phyloP scores from a whole-genome alignment of 805 yeast genomes.

The Myxozyma vanderwaltii region DNA sequence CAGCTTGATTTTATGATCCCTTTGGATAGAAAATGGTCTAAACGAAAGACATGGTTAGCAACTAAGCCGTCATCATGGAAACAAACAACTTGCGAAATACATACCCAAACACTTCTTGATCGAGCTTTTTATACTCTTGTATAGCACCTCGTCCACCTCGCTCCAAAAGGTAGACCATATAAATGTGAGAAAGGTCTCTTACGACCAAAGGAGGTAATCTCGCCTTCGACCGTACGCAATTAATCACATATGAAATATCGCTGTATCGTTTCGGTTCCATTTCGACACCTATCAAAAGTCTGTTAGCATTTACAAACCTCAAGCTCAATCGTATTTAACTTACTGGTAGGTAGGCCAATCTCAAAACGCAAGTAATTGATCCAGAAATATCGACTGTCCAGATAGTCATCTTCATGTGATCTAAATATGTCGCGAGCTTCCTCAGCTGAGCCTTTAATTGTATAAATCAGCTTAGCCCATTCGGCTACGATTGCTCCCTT shows the following conservation, averaged over 20 bases:
- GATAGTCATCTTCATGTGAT: slow-evolving; percentile 28
- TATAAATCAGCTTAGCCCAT: slow-evolving; percentile 34
- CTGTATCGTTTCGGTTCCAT: slow-evolving; percentile 14
- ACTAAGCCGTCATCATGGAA: background rate
- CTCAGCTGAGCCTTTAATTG: slow-evolving; percentile 31
- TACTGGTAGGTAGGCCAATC: slow-evolving; percentile 34
- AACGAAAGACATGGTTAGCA: too few relatives aligned
- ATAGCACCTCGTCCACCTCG: slow-evolving; percentile 28
- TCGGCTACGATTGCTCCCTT: slow-evolving; percentile 36
- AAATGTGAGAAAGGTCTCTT: slow-evolving; percentile 38
- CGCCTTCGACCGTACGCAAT: slow-evolving; percentile 34
- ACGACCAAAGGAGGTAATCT: slow-evolving; percentile 37
- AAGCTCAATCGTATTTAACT: background rate
- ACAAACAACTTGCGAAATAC: background rate
- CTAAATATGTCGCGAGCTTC: slow-evolving; percentile 37
- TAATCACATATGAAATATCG: slow-evolving; percentile 19
- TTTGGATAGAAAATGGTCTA: slow-evolving; percentile 28
- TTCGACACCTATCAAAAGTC: slow-evolving; percentile 4
- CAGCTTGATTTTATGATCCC: slow-evolving; percentile 21
- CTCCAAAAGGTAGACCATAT: slow-evolving; percentile 38
- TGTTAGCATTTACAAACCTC: background rate
- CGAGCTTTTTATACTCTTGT: slow-evolving; percentile 33
- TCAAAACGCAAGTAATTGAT: slow-evolving; percentile 40
- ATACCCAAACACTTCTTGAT: slow-evolving; percentile 36
- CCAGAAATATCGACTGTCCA: slow-evolving; percentile 41